Evolutionary conservation across 2,329 filamentous ascomycete species (phyloP).

Genomic region (Fusarium succisae): DNA sequence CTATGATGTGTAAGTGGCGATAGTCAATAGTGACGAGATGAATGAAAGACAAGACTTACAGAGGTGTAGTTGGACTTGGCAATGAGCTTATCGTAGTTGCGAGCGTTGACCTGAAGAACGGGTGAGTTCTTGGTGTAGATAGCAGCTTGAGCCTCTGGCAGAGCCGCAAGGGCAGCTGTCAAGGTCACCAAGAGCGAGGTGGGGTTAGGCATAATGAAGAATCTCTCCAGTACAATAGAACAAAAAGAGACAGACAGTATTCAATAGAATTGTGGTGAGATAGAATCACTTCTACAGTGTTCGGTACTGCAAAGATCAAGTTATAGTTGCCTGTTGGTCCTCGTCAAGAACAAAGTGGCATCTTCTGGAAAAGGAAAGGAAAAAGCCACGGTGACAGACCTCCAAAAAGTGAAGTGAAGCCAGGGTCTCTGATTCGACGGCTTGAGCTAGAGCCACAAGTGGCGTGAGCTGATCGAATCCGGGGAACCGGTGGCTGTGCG

Average conservation of each 20-base stretch:
- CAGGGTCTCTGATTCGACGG: conserved; percentile 27
- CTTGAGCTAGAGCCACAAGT: conserved; percentile 40
- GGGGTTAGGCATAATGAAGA: conserved; percentile 61
- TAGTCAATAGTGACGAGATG: background rate
- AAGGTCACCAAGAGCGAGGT: conserved; percentile 57
- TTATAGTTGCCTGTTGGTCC: conserved; percentile 6
- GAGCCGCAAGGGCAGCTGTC: conserved; percentile 68
- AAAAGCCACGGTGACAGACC: conserved; percentile 45
- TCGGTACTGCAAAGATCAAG: background rate
- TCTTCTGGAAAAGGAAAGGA: conserved; percentile 38
- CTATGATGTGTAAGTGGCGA: conserved; percentile 46
- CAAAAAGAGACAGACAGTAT: background rate
- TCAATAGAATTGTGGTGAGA: background rate
- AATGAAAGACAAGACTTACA: conserved; percentile 60
- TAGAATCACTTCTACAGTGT: background rate
- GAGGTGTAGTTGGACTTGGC: conserved; percentile 91
- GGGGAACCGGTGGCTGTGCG: conserved; percentile 32
- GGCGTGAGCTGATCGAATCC: conserved; percentile 24
- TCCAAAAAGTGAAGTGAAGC: conserved; percentile 20
- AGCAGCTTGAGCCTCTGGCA: conserved; percentile 73
- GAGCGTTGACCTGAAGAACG: conserved; percentile 82
- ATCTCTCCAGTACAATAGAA: background rate
- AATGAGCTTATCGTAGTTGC: conserved; percentile 84
- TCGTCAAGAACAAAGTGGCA: conserved; percentile 41
- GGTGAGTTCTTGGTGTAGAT: conserved; percentile 89